Conservation (phyloP, 345 rosid species). For the Euphorbia lathyris region DNA sequence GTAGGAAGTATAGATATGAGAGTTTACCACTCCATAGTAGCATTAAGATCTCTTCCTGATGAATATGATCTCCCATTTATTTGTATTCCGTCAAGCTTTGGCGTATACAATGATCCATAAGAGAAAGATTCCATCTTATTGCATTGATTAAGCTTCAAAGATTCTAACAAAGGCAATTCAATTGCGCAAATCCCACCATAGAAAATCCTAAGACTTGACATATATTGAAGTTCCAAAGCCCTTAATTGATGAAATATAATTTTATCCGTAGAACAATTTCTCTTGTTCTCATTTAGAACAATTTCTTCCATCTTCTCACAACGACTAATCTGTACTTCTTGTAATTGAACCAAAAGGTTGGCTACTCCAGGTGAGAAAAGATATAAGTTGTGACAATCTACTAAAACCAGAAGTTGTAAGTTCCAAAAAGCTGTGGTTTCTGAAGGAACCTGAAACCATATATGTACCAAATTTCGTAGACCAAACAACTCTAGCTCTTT, state of each 20-base stretch:
- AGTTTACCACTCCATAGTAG: no score
- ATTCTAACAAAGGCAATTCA: no score
- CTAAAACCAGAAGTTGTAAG: background rate
- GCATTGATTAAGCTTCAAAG: no score
- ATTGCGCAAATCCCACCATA: no score
- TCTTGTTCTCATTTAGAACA: background rate
- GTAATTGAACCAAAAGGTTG: background rate
- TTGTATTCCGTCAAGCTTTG: no score
- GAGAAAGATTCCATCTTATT: no score
- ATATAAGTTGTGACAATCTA: background rate
- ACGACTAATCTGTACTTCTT: background rate
- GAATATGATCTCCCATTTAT: no score
- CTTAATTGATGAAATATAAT: background rate
- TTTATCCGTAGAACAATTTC: background rate
- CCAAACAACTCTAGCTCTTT: background rate
- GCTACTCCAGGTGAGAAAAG: background rate
- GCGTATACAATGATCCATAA: no score
- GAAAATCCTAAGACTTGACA: no score
- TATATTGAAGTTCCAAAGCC: no score
- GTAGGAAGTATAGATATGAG: no score
- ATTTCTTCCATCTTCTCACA: slow-evolving; percentile 6
- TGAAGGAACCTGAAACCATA: background rate
- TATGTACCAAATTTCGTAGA: background rate
- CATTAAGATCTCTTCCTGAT: no score
- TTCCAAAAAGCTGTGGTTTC: background rate